phyloP scores from a whole-genome alignment of 2,329 filamentous ascomycete species.

The Fusarium subglutinans region DNA sequence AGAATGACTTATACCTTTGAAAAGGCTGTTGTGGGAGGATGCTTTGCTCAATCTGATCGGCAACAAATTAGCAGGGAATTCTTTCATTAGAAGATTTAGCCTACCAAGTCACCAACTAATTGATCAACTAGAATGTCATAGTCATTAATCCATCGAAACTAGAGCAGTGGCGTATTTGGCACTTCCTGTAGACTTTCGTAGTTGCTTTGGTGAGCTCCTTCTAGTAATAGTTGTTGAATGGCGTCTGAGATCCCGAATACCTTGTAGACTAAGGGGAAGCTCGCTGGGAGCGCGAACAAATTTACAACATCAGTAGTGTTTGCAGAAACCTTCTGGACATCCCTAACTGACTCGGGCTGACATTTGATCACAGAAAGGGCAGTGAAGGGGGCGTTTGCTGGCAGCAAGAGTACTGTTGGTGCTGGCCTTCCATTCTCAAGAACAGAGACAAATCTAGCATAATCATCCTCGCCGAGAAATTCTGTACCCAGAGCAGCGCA shows the following conservation, averaged over 20 bases:
- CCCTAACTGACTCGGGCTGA: fast-evolving
- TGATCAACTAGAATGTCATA: neutral
- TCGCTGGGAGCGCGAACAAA: fast-evolving
- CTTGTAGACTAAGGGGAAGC: neutral
- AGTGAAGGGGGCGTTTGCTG: neutral
- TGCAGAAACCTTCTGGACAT: fast-evolving
- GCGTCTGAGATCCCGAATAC: neutral
- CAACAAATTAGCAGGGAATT: neutral
- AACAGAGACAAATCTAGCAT: neutral
- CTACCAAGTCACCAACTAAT: neutral
- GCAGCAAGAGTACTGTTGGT: neutral
- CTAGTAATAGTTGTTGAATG: neutral
- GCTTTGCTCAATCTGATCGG: neutral
- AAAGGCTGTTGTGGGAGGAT: neutral
- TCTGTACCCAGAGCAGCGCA: neutral
- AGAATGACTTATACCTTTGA: neutral
- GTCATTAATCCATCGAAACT: fast-evolving
- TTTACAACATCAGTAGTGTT: fast-evolving
- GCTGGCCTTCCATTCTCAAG: neutral
- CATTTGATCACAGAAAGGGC: neutral
- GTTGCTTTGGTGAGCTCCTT: fast-evolving
- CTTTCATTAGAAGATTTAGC: fast-evolving
- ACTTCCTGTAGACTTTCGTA: neutral
- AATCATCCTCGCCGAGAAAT: fast-evolving
- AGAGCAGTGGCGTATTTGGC: neutral